These are phyloP conservation scores for Ogataea paraovalis DNA, from an alignment of 805 yeast genomes.

Conservation along the genomic window DNA sequence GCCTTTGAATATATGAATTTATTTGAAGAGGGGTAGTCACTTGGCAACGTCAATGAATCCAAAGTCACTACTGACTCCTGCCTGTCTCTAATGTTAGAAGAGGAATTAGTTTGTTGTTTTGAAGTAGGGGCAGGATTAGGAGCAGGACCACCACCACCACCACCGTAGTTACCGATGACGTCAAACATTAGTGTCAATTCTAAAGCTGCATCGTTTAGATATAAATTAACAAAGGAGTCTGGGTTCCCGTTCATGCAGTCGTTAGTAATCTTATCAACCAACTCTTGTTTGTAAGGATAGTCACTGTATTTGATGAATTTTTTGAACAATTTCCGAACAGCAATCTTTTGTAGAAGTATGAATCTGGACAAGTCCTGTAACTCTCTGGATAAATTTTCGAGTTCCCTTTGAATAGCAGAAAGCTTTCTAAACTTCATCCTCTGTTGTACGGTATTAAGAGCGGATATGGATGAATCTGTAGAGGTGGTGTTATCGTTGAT, in stretches of 20 bases:
- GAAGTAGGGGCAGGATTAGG: not conserved
- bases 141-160: not conserved
- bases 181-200: slow-evolving; percentile 56
- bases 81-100: slow-evolving; percentile 1
- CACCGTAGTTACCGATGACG: slow-evolving; percentile 32
- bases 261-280: slow-evolving; percentile 29
- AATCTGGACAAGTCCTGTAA: slow-evolving; percentile 67
- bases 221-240: slow-evolving; percentile 56
- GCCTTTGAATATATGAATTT: slow-evolving; percentile 20
- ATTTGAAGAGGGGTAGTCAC: slow-evolving; percentile 1
- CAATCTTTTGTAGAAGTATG: slow-evolving; percentile 69
- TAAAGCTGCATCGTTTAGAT: slow-evolving; percentile 56
- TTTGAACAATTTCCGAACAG: slow-evolving; percentile 66
- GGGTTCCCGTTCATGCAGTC: slow-evolving; percentile 34
- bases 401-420: slow-evolving; percentile 32
- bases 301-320: slow-evolving; percentile 52
- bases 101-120: not conserved
- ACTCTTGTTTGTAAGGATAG: slow-evolving; percentile 29
- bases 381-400: slow-evolving; percentile 42
- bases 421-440: slow-evolving; percentile 23
- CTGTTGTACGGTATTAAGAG: slow-evolving; percentile 10
- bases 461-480: not conserved
- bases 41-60: slow-evolving; percentile 20
- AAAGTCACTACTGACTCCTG: slow-evolving; percentile 17
- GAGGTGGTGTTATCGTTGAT: slow-evolving; percentile 15